Base-by-base conservation (phyloP, 345 rosid genomes). In the Dovyalis caffra region DNA sequence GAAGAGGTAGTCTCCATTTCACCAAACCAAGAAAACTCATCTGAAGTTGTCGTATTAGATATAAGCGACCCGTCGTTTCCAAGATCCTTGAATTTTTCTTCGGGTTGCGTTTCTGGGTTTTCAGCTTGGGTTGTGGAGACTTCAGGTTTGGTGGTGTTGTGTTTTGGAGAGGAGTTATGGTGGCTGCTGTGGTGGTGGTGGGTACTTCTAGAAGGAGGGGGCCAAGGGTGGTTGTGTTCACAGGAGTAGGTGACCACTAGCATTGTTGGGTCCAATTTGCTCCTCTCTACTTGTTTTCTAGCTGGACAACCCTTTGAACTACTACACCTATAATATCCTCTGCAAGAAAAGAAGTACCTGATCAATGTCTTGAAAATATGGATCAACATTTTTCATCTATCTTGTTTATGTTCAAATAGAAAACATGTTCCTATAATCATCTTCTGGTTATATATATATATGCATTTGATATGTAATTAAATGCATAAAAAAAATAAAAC, bases 301-400 rank as follows among this genome's bases (percentile, higher is more conserved):
- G 98, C 98, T 2, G 99, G 99, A 63, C 99, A 95, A 20, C 98
- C 99, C 81, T 93, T 95, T 32, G 98, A 91, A 71, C 99, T 91
- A 66, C 98, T 95, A 74, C 99, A 95, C 51, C 99, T 83, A 75
- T 95, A 95, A 77, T 95, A 95, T 62, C 97, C 98, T 77, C 99
- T 91, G 88, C 25, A 9, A 32, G 69, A 38, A 28, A 70, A 66
- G 8, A 68, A 15, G 32, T n/a, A 9, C 60, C 4, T 56, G 1
- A 35, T 53, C 73, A 69, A 43, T 49, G 16, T 31, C 58, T 68
- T 68, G 28, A 56, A 56, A 56, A 2, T 56, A 14, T 56, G 1
- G 28, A 56, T n/a, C 60, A 56, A 56, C 5, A 8, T 49, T 20
- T 49, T 66, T 21, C 37, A 16, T 35, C 29, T n/a, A 21, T 20